Evolutionary conservation across 2,329 filamentous ascomycete genomes (phyloP).

Genomic region (Hymenoscyphus linearis): DNA sequence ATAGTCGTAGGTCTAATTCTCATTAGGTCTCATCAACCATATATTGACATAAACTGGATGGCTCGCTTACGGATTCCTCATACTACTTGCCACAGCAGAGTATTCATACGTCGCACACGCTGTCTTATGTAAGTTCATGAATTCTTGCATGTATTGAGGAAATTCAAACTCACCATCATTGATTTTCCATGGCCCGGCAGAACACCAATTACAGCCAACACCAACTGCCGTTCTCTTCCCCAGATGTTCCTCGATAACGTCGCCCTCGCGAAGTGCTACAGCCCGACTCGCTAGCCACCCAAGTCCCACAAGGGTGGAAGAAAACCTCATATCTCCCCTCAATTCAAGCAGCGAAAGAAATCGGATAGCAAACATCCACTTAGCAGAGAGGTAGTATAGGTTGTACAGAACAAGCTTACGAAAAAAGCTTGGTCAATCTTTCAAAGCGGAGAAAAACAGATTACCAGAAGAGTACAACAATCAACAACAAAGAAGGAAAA

Average conservation of each 20-base stretch:
- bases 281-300: background rate
- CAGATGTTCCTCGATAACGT: background rate
- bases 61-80: slow-evolving; percentile 11
- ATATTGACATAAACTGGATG: background rate
- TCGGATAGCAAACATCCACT: background rate
- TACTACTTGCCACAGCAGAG: slow-evolving; percentile 16
- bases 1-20: slow-evolving; percentile 3
- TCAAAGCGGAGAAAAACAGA: background rate
- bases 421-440: background rate
- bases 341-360: background rate
- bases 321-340: background rate
- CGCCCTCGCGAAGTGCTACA: background rate
- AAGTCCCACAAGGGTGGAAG: background rate
- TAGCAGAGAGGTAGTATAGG: background rate
- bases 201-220: slow-evolving; percentile 10
- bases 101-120: slow-evolving; percentile 12
- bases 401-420: background rate
- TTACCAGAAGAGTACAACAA: background rate
- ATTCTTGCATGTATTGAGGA: background rate
- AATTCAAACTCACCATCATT: slow-evolving; percentile 5
- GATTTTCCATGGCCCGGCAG: slow-evolving; percentile 9
- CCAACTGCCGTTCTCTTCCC: slow-evolving; percentile 7
- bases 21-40: background rate
- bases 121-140: slow-evolving; percentile 1
- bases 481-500: background rate